A percentile compares a stretch with the other conserved stretches of the same genome.
phyloP scores from a whole-genome alignment of 495 filamentous ascomycete species.

The Chaetomium fimeti region DNA sequence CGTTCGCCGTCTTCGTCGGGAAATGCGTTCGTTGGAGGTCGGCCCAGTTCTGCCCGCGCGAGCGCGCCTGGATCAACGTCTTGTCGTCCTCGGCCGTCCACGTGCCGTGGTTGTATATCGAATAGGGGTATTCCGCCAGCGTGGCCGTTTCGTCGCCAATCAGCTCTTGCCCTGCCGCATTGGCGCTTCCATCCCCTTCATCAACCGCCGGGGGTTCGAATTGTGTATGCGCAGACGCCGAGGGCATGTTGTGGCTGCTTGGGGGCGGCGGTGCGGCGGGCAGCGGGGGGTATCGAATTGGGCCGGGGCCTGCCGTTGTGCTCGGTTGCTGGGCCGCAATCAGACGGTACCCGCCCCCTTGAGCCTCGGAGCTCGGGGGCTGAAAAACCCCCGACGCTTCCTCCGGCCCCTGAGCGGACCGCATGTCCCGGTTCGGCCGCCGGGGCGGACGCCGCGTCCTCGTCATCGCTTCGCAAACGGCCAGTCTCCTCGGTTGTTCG shows the following conservation, averaged over 20 bases:
- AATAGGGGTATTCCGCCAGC: conserved; percentile 22
- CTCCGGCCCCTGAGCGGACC: background rate
- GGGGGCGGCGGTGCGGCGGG: background rate
- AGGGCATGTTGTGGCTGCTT: background rate
- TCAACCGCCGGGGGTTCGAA: background rate
- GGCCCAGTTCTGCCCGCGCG: conserved; percentile 66
- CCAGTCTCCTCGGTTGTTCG: background rate
- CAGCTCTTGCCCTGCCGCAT: background rate
- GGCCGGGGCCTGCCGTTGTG: background rate
- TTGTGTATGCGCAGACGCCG: background rate
- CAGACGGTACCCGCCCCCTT: background rate
- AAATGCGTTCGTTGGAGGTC: conserved; percentile 67
- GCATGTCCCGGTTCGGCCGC: background rate
- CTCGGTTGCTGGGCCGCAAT: conserved; percentile 10
- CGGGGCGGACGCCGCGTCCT: conserved; percentile 7
- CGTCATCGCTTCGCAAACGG: conserved; percentile 5
- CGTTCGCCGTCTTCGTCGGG: conserved; percentile 70
- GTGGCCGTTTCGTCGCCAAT: background rate
- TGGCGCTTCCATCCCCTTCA: background rate
- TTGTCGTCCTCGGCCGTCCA: conserved; percentile 67
- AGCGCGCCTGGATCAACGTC: conserved; percentile 59
- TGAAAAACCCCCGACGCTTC: background rate
- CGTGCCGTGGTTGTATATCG: conserved; percentile 51
- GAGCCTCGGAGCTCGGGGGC: too few species aligned
- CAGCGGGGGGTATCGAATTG: background rate